phyloP scores from a whole-genome alignment of 495 filamentous ascomycete genomes.

The Penicillium odoratum region DNA sequence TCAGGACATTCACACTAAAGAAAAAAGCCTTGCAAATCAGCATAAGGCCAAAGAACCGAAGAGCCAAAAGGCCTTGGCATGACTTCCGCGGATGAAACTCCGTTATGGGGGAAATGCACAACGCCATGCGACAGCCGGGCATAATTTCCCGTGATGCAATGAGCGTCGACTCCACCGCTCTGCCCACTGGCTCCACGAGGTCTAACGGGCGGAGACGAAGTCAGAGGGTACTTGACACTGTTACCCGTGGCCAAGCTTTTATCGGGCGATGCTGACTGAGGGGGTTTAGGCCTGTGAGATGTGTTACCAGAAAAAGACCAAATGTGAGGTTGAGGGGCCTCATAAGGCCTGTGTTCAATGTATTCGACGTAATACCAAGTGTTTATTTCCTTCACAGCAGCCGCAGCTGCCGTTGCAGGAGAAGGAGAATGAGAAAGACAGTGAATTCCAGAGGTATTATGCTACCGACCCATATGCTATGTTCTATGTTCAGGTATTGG shows the following conservation, averaged over 20 bases:
- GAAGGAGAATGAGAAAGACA: slow-evolving; percentile 89
- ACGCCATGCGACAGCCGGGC: slow-evolving; percentile 18
- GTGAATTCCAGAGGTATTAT: slow-evolving; percentile 77
- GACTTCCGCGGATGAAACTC: slow-evolving; percentile 7
- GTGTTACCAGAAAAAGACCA: slow-evolving; percentile 97
- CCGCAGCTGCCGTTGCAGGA: slow-evolving; percentile 60
- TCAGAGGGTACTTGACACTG: slow-evolving; percentile 15
- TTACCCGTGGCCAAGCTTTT: background rate
- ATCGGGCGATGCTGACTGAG: background rate
- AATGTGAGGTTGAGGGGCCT: slow-evolving; percentile 88
- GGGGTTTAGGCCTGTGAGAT: slow-evolving; percentile 79
- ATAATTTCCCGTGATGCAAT: slow-evolving; percentile 17
- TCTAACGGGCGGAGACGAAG: slow-evolving; percentile 11
- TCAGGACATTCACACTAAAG: background rate
- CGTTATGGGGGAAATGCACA: slow-evolving; percentile 20
- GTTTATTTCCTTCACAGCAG: slow-evolving; percentile 73
- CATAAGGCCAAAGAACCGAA: background rate
- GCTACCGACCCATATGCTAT: slow-evolving; percentile 2
- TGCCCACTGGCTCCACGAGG: slow-evolving; percentile 4
- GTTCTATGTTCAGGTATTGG: background rate
- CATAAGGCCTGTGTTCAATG: slow-evolving; percentile 75
- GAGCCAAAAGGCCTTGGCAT: slow-evolving; percentile 19
- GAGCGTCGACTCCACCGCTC: slow-evolving; percentile 11
- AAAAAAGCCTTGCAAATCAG: background rate
- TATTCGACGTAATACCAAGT: slow-evolving; percentile 88